These are phyloP conservation scores for Penicillium cinerascens DNA, from an alignment of 495 filamentous ascomycete genomes.

Conservation along the genomic window DNA sequence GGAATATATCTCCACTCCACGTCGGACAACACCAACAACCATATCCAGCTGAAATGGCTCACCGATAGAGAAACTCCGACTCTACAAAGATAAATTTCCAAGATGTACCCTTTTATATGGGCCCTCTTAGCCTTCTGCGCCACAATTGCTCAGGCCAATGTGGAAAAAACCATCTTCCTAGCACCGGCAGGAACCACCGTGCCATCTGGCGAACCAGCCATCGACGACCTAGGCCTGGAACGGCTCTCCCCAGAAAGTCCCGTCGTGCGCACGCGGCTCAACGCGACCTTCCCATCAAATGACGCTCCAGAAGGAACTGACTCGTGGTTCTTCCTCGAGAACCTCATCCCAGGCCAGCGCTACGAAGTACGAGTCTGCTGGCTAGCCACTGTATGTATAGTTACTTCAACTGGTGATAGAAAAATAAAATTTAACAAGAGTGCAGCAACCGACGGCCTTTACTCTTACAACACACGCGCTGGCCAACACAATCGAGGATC, in stretches of 20 bases:
- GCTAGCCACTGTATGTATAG: conserved; percentile 73
- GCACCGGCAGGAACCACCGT: conserved; percentile 57
- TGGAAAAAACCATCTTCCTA: conserved; percentile 88
- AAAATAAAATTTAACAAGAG: neutral
- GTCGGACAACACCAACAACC: neutral
- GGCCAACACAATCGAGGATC: conserved; percentile 53
- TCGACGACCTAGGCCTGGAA: conserved; percentile 64
- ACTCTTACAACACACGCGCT: conserved; percentile 60
- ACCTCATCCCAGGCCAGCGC: conserved; percentile 66
- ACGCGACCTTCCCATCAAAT: conserved; percentile 61
- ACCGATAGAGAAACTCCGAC: neutral
- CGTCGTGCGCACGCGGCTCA: conserved; percentile 57
- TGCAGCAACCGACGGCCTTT: conserved; percentile 86
- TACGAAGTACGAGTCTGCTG: conserved; percentile 95
- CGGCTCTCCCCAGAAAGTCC: conserved; percentile 55
- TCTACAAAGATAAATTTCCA: neutral
- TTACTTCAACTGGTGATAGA: neutral
- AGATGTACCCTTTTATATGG: conserved; percentile 17
- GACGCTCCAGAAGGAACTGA: conserved; percentile 54
- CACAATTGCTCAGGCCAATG: conserved; percentile 56
- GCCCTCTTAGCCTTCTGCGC: conserved; percentile 25
- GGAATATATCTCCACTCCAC: conserved; percentile 4
- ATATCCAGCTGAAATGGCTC: neutral
- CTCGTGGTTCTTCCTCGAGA: conserved; percentile 81
- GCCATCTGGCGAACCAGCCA: conserved; percentile 51